phyloP scores from a whole-genome alignment of 2,329 filamentous ascomycete genomes.

The Fusarium concolor region DNA sequence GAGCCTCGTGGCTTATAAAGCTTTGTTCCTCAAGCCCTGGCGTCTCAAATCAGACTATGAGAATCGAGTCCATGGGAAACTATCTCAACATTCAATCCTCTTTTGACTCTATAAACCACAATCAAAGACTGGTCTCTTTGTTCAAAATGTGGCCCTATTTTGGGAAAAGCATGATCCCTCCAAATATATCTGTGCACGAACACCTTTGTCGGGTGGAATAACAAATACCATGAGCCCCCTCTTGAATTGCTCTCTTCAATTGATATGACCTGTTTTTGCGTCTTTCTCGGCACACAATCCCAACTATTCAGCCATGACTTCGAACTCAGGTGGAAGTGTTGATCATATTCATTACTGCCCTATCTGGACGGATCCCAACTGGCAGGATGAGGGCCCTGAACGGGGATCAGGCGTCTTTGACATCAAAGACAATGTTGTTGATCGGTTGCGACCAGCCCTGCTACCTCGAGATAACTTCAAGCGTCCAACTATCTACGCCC shows the following conservation, averaged over 20 bases:
- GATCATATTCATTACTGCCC: constrained; percentile 37
- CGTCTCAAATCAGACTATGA: neutral
- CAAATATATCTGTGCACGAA: neutral
- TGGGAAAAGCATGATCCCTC: neutral
- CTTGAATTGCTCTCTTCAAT: neutral
- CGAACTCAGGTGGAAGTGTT: constrained; percentile 5
- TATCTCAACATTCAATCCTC: neutral
- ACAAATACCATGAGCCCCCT: neutral
- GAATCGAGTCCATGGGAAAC: neutral
- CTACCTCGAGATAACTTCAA: constrained; percentile 36
- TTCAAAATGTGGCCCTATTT: neutral
- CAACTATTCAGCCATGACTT: constrained; percentile 7
- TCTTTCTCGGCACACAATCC: neutral
- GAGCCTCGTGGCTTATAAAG: neutral
- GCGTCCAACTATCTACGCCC: constrained; percentile 45
- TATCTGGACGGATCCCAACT: constrained; percentile 46
- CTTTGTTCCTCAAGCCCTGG: constrained; percentile 15
- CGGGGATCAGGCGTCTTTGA: constrained; percentile 23
- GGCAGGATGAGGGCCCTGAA: constrained; percentile 38
- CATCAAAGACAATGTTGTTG: constrained; percentile 28
- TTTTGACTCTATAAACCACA: neutral
- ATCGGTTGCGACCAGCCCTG: constrained; percentile 43
- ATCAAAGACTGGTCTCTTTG: neutral
- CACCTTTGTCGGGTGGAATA: too few relatives aligned
- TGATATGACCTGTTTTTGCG: neutral